Percentiles rank a stretch among this genome's conserved stretches.
Evolutionary conservation across 768 basidiomycete genomes (phyloP).

Genomic region (Mycena vitilis): DNA sequence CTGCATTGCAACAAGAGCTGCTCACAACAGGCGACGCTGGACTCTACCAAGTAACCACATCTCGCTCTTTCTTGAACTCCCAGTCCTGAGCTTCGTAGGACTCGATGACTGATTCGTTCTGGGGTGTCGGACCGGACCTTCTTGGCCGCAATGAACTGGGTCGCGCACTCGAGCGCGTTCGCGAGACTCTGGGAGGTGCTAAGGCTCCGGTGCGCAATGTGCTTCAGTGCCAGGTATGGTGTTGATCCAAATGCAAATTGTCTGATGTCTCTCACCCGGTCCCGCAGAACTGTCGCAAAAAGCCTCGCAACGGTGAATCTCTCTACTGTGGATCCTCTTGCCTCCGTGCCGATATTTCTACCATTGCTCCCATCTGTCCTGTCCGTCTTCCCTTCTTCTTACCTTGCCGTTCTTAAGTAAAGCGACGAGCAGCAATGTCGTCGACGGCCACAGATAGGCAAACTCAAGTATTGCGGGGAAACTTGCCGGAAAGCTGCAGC

Average conservation of each 20-base stretch:
- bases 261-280: background rate
- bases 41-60: conserved; percentile 57
- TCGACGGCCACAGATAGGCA: conserved; percentile 34
- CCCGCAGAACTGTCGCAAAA: conserved; percentile 30
- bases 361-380: conserved; percentile 30
- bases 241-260: background rate
- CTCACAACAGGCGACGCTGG: conserved; percentile 59
- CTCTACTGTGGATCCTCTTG: conserved; percentile 32
- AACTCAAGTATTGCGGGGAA: conserved; percentile 33
- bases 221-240: conserved; percentile 26
- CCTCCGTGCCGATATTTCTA: conserved; percentile 33
- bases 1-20: conserved; percentile 53
- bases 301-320: conserved; percentile 27
- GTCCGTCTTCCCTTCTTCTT: conserved; percentile 10
- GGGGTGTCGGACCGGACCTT: conserved; percentile 58
- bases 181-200: conserved; percentile 45
- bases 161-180: conserved; percentile 53
- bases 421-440: conserved; percentile 26
- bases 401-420: background rate
- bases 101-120: conserved; percentile 58
- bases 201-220: conserved; percentile 20
- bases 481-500: conserved; percentile 30
- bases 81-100: conserved; percentile 42
- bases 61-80: background rate
- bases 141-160: conserved; percentile 60